phyloP scores from a whole-genome alignment of 164 flowering plant species.

The Macadamia integrifolia region DNA sequence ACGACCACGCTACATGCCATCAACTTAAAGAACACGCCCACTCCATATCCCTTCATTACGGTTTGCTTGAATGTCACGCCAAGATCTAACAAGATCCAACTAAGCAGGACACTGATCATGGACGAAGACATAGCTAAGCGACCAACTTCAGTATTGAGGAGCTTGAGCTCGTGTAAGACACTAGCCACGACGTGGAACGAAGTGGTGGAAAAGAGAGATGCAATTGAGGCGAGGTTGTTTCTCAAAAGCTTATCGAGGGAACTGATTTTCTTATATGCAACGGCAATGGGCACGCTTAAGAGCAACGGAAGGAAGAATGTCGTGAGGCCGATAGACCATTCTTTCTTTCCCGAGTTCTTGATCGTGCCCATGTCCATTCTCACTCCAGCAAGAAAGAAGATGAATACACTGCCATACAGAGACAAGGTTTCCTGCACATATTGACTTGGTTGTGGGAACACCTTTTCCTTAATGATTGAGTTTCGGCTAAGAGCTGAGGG shows the following conservation, averaged over 20 bases:
- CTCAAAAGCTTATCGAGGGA: slow-evolving; percentile 11
- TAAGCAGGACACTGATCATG: slow-evolving; percentile 29
- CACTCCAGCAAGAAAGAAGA: slow-evolving; percentile 45
- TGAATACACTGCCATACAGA: slow-evolving; percentile 39
- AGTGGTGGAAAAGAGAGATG: slow-evolving; percentile 25
- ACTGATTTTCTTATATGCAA: slow-evolving; percentile 13
- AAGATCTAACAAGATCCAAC: slow-evolving; percentile 13
- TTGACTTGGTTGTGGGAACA: slow-evolving; percentile 30
- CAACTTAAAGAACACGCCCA: slow-evolving; percentile 15
- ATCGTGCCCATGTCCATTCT: slow-evolving; percentile 38
- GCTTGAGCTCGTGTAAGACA: slow-evolving; percentile 46
- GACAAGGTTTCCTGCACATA: slow-evolving; percentile 33
- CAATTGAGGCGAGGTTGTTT: slow-evolving; percentile 25
- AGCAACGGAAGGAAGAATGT: slow-evolving; percentile 24
- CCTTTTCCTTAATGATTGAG: slow-evolving; percentile 13
- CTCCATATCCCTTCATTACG: slow-evolving; percentile 21
- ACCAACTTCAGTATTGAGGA: slow-evolving; percentile 62
- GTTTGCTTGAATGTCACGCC: slow-evolving; percentile 27
- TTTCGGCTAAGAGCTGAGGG: slow-evolving; percentile 43
- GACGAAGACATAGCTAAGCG: slow-evolving; percentile 36
- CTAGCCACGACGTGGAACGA: slow-evolving; percentile 43
- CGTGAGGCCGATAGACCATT: slow-evolving; percentile 16
- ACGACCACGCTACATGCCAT: slow-evolving; percentile 13
- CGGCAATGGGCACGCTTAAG: not conserved
- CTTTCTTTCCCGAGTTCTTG: slow-evolving; percentile 29